Base-by-base conservation (phyloP, 2,329 filamentous ascomycete genomes). In the Lachnellula suecica region DNA sequence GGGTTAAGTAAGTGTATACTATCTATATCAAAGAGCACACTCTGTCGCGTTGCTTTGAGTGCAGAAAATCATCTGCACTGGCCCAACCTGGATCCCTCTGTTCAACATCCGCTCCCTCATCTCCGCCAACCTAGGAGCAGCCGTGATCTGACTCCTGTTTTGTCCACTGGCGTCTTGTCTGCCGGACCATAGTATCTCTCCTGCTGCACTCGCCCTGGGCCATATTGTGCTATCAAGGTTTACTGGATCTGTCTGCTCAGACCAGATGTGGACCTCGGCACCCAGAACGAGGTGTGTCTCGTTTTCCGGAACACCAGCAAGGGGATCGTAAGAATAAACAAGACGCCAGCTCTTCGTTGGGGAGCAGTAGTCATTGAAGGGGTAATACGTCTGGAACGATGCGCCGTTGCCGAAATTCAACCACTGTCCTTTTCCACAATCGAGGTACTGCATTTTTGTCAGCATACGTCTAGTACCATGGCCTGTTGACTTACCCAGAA, bases 361-460 rank as follows among this genome's bases (percentile, higher is more conserved):
- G 0, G 75, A 74, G 72, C 91, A 96, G 79, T 91, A 96, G 73
- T 95, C 90, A 53, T 75, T 72, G 74, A 88, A 96, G 0, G 89
- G 89, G 67, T 79, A 90, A 71, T 73, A 81, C 1, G 63, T 57
- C 17, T 74, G 59, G 58, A 79, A 79, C 15, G 77, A 71, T 1
- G 70, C 70, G 19, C 79, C 83, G 45, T 83, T 82, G 51, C 74
- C 73, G 63, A 88, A 88, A 73, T 89, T 85, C 58, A 93, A 75
- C 86, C 88, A 94, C 63, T 88, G 81, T 37, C 90, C 90, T 58
- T 87, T 80, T 25, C 90, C 89, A 66, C 90, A 95, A 72, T 94
- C 89, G 47, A 94, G 84, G 65, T 92, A 92, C 85, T 88, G 47
- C 47, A 8, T 29, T 23, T 40, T 17, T 48, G 51, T 57, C 54